These are phyloP conservation scores for Solanum chmielewskii DNA, from an alignment of 257 asterid species.

Conservation along the genomic window DNA sequence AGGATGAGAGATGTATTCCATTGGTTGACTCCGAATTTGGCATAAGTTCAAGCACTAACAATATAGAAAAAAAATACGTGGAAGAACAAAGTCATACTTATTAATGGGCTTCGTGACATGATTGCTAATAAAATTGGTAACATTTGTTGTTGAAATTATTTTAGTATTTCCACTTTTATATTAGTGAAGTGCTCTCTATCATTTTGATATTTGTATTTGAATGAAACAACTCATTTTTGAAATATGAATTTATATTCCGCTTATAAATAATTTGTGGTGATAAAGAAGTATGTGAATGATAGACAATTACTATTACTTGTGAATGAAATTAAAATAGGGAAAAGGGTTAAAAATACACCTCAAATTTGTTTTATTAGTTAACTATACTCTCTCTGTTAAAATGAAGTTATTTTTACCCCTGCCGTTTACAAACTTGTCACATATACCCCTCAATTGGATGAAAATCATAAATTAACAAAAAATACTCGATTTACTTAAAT, in stretches of 20 bases:
- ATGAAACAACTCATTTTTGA: neutral
- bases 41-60: neutral
- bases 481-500: too few species aligned
- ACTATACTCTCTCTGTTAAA: too few species aligned
- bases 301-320: neutral
- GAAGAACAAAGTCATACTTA: neutral
- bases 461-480: too few species aligned
- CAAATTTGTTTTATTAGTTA: too few species aligned
- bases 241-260: neutral
- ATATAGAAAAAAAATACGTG: neutral
- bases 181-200: neutral
- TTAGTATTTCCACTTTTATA: neutral
- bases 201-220: neutral
- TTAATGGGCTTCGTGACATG: neutral
- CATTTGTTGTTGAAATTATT: too few species aligned
- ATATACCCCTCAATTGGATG: too few species aligned
- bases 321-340: neutral
- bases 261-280: neutral
- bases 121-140: neutral
- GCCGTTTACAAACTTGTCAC: too few species aligned
- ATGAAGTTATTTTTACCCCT: too few species aligned
- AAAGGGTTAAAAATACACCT: too few species aligned
- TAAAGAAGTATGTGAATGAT: neutral
- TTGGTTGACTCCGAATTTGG: neutral
- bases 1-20: neutral